Evolutionary conservation across 139 green algal genomes (phyloP).

Genomic region (Dunaliella sp.): DNA sequence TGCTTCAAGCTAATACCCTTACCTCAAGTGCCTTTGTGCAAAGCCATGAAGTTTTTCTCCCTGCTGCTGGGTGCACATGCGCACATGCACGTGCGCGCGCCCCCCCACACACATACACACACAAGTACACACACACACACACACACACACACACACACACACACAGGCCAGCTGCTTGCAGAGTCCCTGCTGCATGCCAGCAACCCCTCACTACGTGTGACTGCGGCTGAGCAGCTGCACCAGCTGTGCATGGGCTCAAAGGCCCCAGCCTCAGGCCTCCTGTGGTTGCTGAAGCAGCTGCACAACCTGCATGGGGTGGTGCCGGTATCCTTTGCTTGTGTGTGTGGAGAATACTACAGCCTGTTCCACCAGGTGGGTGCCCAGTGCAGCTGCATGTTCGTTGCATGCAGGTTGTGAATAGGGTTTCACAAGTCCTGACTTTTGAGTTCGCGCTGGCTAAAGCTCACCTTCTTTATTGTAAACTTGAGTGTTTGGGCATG

Average conservation of each 20-base stretch:
- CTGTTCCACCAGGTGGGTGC: constrained; percentile 2
- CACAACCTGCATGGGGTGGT: background rate
- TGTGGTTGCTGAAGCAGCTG: constrained; percentile 31
- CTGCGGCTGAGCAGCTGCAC: constrained; percentile 9
- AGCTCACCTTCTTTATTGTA: no score
- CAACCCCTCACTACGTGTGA: constrained; percentile 7
- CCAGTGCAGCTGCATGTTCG: no score
- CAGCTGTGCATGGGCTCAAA: background rate
- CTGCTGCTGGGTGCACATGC: no score
- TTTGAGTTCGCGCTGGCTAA: no score
- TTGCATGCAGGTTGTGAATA: background rate
- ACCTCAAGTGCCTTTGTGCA: no score
- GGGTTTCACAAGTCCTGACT: background rate
- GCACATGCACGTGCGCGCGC: no score
- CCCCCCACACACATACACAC: no score
- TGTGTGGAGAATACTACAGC: constrained; percentile 7
- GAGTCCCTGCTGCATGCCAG: constrained; percentile 23
- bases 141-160: background rate
- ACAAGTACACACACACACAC: no score
- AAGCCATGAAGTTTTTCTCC: no score
- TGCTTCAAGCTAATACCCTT: no score
- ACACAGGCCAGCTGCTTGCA: constrained; percentile 3
- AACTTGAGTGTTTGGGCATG: no score
- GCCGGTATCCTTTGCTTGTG: background rate
- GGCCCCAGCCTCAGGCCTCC: background rate